Conservation (phyloP, 2,329 filamentous ascomycete genomes). For the Colletotrichum sp. region DNA sequence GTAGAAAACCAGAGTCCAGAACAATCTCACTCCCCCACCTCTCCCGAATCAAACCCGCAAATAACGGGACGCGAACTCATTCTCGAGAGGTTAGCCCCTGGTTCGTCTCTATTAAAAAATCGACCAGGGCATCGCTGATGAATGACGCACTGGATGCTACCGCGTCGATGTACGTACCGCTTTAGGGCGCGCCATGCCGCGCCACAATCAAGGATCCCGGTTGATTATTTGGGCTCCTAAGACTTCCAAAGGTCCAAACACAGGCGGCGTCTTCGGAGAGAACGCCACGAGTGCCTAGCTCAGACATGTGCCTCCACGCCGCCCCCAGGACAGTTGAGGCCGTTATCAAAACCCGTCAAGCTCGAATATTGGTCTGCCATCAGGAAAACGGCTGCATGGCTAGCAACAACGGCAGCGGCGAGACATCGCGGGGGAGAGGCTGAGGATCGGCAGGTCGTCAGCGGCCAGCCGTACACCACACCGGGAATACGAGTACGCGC, state of each 20-base stretch:
- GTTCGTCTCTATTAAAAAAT: background rate
- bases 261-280: constrained; percentile 8
- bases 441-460: background rate
- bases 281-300: background rate
- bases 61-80: constrained; percentile 5
- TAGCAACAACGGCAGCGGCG: background rate
- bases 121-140: background rate
- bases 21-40: background rate
- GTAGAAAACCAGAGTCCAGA: background rate
- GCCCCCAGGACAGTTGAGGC: background rate
- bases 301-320: background rate
- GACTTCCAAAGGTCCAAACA: background rate
- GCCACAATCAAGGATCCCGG: constrained; percentile 12
- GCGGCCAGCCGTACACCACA: background rate
- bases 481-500: constrained; percentile 12
- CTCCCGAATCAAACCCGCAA: constrained; percentile 4
- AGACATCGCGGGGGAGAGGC: background rate
- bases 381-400: background rate
- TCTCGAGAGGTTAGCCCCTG: constrained; percentile 1
- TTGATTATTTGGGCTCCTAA: background rate
- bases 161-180: background rate
- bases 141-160: constrained; percentile 14
- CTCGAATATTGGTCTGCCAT: background rate
- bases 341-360: background rate
- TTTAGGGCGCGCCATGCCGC: background rate